Conservation (phyloP, 352 stramenopile species). For the Globisporangium abappressorium region DNA sequence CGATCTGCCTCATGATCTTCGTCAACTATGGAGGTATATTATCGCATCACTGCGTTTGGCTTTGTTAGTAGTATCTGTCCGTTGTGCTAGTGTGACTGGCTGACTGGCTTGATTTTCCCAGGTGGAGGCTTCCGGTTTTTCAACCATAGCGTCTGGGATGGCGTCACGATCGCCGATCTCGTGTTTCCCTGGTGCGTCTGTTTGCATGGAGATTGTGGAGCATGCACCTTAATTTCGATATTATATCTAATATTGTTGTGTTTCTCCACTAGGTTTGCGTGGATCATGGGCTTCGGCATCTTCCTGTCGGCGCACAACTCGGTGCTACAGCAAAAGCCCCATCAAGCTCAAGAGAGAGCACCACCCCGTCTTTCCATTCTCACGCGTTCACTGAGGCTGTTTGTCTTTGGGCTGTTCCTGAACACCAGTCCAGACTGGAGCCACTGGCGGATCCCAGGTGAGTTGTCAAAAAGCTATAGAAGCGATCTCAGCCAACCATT, state of each 20-base stretch:
- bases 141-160: constrained; percentile 75
- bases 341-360: neutral
- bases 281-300: constrained; percentile 79
- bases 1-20: constrained; percentile 83
- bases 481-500: neutral
- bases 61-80: neutral
- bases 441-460: constrained; percentile 65
- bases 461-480: neutral
- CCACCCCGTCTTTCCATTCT: constrained; percentile 12
- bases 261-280: constrained; percentile 55
- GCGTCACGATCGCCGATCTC: constrained; percentile 67
- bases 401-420: constrained; percentile 64
- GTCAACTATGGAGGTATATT: constrained; percentile 77
- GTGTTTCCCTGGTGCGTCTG: constrained; percentile 71
- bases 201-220: neutral
- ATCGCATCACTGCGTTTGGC: neutral
- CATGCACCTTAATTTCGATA: neutral
- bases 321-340: neutral
- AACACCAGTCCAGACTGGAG: constrained; percentile 59
- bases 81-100: neutral
- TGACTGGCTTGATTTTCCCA: constrained; percentile 10
- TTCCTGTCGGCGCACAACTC: constrained; percentile 20
- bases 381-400: constrained; percentile 44
- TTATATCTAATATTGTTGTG: neutral
- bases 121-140: constrained; percentile 62